Evolutionary conservation across 331 rosid species (phyloP).

Genomic region (Stylosanthes scabra): DNA sequence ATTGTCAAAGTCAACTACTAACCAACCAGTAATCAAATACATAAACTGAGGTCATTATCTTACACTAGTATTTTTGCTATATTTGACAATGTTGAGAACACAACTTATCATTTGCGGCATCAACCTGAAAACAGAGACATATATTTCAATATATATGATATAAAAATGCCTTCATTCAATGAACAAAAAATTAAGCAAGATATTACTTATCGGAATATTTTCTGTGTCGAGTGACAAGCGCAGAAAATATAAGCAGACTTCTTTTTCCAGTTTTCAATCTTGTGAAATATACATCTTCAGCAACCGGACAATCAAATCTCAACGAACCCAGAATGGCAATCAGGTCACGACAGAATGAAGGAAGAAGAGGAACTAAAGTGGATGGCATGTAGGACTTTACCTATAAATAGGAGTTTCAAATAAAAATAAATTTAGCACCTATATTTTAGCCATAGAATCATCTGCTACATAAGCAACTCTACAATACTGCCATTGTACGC

Average conservation of each 20-base stretch:
- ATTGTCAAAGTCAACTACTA: slow-evolving; percentile 20
- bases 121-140: slow-evolving; percentile 67
- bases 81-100: slow-evolving; percentile 67
- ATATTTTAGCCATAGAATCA: neutral
- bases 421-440: slow-evolving; percentile 15
- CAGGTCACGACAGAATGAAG: slow-evolving; percentile 67
- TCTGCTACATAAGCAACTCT: neutral
- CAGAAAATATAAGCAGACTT: slow-evolving; percentile 73
- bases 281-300: slow-evolving; percentile 52
- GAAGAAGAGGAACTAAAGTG: slow-evolving; percentile 67
- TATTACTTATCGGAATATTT: slow-evolving; percentile 86
- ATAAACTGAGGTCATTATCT: slow-evolving; percentile 40
- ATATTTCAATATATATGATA: slow-evolving; percentile 35
- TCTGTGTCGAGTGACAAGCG: slow-evolving; percentile 82
- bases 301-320: slow-evolving; percentile 50
- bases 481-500: neutral
- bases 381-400: slow-evolving; percentile 92
- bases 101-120: slow-evolving; percentile 79
- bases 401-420: slow-evolving; percentile 48
- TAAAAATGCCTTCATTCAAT: slow-evolving; percentile 25
- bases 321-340: slow-evolving; percentile 71
- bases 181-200: slow-evolving; percentile 21
- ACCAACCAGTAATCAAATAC: slow-evolving; percentile 25
- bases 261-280: slow-evolving; percentile 85
- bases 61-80: slow-evolving; percentile 65